These are phyloP conservation scores for Fusarium euwallaceae DNA, from an alignment of 2,329 filamentous ascomycete species.

Conservation along the genomic window DNA sequence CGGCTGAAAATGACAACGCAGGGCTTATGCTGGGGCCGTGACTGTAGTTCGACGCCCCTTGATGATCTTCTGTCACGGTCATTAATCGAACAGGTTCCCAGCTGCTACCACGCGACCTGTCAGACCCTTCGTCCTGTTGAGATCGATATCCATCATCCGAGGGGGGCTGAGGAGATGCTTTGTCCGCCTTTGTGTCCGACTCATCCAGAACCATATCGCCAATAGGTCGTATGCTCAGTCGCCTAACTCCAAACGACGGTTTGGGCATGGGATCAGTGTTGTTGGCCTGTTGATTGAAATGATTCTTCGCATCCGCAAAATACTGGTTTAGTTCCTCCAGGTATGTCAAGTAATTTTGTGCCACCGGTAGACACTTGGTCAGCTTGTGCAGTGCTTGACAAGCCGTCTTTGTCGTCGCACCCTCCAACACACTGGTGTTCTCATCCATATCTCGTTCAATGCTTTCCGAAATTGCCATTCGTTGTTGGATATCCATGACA, in stretches of 20 bases:
- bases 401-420: constrained; percentile 16
- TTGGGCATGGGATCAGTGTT: background rate
- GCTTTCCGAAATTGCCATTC: constrained; percentile 13
- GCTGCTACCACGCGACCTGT: constrained; percentile 14
- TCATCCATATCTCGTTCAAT: constrained; percentile 4
- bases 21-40: constrained; percentile 22
- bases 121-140: constrained; percentile 23
- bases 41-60: background rate
- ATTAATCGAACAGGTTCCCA: constrained; percentile 15
- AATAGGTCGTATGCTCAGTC: constrained; percentile 33
- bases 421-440: constrained; percentile 10
- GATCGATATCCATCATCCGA: constrained; percentile 16
- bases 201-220: constrained; percentile 17
- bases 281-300: constrained; percentile 1
- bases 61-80: constrained; percentile 10
- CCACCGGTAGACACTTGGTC: constrained; percentile 21
- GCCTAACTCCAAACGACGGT: background rate
- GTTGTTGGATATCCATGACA: constrained; percentile 71
- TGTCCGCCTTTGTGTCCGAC: background rate
- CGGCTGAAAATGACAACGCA: constrained; percentile 20
- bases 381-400: constrained; percentile 37
- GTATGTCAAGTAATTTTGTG: constrained; percentile 35
- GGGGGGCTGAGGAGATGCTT: background rate
- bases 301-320: constrained; percentile 22
- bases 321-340: constrained; percentile 26